Conservation (phyloP, 306 rosid genomes). For the Leucaena leucocephala region DNA sequence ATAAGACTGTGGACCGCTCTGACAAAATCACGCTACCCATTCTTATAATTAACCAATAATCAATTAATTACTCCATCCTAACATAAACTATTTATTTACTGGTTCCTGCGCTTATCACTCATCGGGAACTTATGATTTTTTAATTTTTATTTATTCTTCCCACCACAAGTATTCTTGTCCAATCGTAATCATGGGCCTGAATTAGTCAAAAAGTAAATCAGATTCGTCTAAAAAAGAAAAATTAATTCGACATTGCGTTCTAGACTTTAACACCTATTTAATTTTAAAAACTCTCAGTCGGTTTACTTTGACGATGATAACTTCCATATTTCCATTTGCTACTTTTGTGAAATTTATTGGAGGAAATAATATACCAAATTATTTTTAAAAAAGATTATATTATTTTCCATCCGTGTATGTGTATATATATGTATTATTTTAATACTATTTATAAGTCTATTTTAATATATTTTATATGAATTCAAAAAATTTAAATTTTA, state of each 20-base stretch:
- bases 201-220: neutral
- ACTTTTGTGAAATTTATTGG: neutral
- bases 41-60: neutral
- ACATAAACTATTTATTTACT: neutral
- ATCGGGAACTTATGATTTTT: neutral
- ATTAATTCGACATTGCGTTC: neutral
- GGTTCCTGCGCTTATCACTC: neutral
- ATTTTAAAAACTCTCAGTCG: neutral
- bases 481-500: too few relatives aligned
- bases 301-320: neutral
- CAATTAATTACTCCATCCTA: neutral
- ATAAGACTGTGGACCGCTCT: constrained; percentile 58
- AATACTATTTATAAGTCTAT: too few relatives aligned
- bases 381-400: too few relatives aligned
- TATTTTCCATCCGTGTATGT: too few relatives aligned
- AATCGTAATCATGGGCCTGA: neutral
- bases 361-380: too few relatives aligned
- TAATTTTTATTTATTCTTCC: neutral
- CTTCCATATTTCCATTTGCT: neutral
- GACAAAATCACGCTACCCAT: constrained; percentile 38
- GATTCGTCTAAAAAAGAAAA: neutral
- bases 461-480: too few relatives aligned
- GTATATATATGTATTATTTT: too few relatives aligned
- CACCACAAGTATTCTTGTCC: neutral
- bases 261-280: neutral